phyloP scores from a whole-genome alignment of 352 stramenopile species.

The Phytophthora pistaciae region DNA sequence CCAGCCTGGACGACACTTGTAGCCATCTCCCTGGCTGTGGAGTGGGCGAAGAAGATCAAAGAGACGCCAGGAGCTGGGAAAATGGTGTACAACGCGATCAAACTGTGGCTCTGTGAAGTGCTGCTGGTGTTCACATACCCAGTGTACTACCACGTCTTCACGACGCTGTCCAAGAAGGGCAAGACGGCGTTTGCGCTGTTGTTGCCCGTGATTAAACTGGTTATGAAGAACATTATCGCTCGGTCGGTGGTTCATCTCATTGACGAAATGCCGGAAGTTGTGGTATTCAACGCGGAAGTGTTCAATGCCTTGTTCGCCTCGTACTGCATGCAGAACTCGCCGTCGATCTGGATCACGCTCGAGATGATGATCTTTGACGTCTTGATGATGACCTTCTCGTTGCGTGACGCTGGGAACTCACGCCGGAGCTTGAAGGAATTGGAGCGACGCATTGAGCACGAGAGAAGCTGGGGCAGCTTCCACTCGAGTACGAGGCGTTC shows the following conservation, averaged over 20 bases:
- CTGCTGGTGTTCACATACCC: neutral
- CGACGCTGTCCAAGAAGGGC: neutral
- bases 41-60: neutral
- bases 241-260: neutral
- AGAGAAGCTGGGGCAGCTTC: neutral
- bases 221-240: neutral
- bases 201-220: neutral
- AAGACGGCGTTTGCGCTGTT: neutral
- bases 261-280: neutral
- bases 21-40: neutral
- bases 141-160: neutral
- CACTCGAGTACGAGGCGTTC: neutral
- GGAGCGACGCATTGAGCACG: neutral
- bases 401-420: neutral
- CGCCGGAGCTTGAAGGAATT: neutral
- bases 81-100: neutral
- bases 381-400: neutral
- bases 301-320: constrained; percentile 1
- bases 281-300: neutral
- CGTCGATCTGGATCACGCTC: neutral
- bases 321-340: neutral
- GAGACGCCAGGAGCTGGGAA: neutral
- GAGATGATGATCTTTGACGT: neutral
- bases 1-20: neutral
- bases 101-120: neutral